Evolutionary conservation across 129 eudicot species (phyloP).

Genomic region (Lonicera japonica): DNA sequence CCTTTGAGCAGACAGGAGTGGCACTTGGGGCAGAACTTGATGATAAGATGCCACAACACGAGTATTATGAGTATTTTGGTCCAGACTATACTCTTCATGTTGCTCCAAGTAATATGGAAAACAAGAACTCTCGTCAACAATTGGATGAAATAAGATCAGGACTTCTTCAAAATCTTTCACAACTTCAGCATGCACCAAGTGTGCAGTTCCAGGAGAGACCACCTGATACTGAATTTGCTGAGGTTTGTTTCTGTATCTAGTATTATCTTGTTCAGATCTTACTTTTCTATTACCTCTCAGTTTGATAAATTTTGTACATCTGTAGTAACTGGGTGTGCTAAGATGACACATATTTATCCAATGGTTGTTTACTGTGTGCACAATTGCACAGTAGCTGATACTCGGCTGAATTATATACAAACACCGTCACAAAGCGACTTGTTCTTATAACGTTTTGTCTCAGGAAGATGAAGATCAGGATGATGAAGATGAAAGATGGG

Average conservation of each 20-base stretch:
- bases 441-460: background rate
- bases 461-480: slow-evolving; percentile 86
- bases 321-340: background rate
- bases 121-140: slow-evolving; percentile 73
- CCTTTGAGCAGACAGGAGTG: slow-evolving; percentile 68
- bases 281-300: background rate
- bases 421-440: too few relatives aligned
- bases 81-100: slow-evolving; percentile 96
- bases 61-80: slow-evolving; percentile 90
- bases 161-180: slow-evolving; percentile 84
- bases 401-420: too few relatives aligned
- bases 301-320: background rate
- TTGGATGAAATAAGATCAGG: slow-evolving; percentile 72
- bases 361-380: background rate
- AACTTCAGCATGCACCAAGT: slow-evolving; percentile 98
- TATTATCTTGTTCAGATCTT: background rate
- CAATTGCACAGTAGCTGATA: background rate
- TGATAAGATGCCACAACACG: slow-evolving; percentile 91
- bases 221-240: slow-evolving; percentile 82
- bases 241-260: slow-evolving; percentile 46
- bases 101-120: slow-evolving; percentile 98
- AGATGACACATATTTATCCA: background rate
- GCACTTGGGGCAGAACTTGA: slow-evolving; percentile 90
- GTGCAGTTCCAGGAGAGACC: slow-evolving; percentile 96
- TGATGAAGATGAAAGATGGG: slow-evolving; percentile 58